phyloP scores from a whole-genome alignment of 192 early-diverging fungal genomes.

The Paraglomus occultum region DNA sequence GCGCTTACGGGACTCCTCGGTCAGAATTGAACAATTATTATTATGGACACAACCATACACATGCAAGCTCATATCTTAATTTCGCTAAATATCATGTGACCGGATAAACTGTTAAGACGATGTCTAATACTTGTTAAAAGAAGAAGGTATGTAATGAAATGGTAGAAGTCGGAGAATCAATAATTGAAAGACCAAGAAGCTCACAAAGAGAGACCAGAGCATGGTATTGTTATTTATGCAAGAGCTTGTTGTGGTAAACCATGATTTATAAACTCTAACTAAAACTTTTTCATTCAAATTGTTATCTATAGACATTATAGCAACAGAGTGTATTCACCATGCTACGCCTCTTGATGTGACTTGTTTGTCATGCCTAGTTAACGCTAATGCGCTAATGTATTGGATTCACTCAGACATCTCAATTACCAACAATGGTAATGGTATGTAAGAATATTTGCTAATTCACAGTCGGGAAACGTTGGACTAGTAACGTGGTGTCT shows the following conservation, averaged over 20 bases:
- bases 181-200: no score
- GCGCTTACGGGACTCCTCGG: no score
- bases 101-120: no score
- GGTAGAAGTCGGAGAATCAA: no score
- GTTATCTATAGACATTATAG: not conserved
- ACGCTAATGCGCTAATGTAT: not conserved
- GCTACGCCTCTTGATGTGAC: conserved; percentile 21
- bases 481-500: no score
- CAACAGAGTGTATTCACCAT: conserved; percentile 18
- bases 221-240: not conserved
- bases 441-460: not conserved
- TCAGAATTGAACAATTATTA: no score
- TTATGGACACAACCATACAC: no score
- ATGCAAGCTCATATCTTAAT: no score
- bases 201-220: no score
- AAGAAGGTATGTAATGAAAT: no score
- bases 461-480: not conserved
- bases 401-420: not conserved
- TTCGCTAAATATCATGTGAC: no score
- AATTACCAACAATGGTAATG: conserved; percentile 21
- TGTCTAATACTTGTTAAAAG: no score
- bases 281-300: not conserved
- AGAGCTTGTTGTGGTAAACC: not conserved
- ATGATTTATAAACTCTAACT: not conserved
- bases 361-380: not conserved